Conservation (phyloP, 257 asterid genomes). For the Nicotiana obtusifolia region DNA sequence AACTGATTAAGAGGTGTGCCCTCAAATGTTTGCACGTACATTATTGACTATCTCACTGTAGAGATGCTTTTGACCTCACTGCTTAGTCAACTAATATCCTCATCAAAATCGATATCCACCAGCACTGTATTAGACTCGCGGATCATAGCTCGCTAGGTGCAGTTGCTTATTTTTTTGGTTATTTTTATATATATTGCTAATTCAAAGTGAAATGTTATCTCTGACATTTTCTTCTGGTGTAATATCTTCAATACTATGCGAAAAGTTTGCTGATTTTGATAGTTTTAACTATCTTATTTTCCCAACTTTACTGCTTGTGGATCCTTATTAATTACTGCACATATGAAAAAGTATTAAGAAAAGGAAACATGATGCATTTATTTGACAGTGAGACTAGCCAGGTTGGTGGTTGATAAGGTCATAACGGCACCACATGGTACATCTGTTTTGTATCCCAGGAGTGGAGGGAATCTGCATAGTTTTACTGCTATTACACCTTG, state of each 20-base stretch:
- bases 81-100: background rate
- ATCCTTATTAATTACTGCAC: background rate
- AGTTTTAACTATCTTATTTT: background rate
- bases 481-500: conserved; percentile 93
- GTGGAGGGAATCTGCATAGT: conserved; percentile 88
- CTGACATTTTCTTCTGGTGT: background rate
- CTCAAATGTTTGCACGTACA: background rate
- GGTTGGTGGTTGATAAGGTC: conserved; percentile 71
- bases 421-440: conserved; percentile 68
- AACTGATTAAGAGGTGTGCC: background rate
- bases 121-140: background rate
- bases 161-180: background rate
- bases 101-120: background rate
- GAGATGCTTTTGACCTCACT: no score
- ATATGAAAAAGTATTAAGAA: background rate
- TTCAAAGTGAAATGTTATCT: background rate
- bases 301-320: background rate
- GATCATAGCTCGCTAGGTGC: background rate
- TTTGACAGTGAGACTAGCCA: conserved; percentile 81
- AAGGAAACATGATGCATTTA: conserved; percentile 7
- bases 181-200: background rate
- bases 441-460: conserved; percentile 65
- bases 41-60: no score
- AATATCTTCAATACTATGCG: background rate
- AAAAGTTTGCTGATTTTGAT: background rate